Conservation (phyloP, 2,329 filamentous ascomycete genomes). For the Diaporthe helianthi region DNA sequence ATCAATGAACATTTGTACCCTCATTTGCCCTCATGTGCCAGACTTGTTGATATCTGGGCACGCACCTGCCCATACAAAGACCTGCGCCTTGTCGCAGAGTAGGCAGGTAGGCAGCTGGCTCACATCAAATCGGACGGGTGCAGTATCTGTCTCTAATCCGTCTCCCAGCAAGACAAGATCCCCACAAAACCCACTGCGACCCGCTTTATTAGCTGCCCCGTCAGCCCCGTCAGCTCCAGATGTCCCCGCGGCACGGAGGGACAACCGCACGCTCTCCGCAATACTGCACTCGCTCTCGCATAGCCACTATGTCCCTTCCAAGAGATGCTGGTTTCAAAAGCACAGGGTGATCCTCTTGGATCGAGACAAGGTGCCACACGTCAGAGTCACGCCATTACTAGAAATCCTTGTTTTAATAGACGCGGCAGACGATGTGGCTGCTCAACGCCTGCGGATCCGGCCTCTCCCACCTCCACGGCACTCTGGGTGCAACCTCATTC, state of each 20-base stretch:
- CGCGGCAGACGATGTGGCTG: slow-evolving; percentile 22
- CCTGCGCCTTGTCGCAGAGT: slow-evolving; percentile 3
- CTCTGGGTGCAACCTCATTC: slow-evolving; percentile 13
- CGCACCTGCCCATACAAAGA: background rate
- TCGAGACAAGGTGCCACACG: slow-evolving; percentile 26
- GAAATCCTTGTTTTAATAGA: slow-evolving; percentile 31
- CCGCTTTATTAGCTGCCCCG: too few species aligned
- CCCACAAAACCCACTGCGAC: background rate
- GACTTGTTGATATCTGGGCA: background rate
- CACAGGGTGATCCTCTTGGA: slow-evolving; percentile 18
- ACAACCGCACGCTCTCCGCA: background rate
- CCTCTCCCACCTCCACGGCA: background rate
- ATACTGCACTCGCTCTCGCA: slow-evolving; percentile 24
- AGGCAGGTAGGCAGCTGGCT: background rate
- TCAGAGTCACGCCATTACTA: slow-evolving; percentile 25
- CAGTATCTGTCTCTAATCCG: background rate
- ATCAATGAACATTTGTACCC: too few species aligned
- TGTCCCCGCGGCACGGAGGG: background rate
- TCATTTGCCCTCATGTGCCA: background rate
- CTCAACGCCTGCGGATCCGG: slow-evolving; percentile 4
- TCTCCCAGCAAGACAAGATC: background rate
- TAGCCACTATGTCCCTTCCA: background rate
- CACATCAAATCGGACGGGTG: slow-evolving; percentile 13
- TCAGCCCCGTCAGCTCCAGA: background rate
- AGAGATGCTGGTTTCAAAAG: slow-evolving; percentile 28